A percentile compares a stretch with the other conserved stretches of the same genome.
phyloP scores from a whole-genome alignment of 192 early-diverging fungal species.

The Coemansia pectinata region DNA sequence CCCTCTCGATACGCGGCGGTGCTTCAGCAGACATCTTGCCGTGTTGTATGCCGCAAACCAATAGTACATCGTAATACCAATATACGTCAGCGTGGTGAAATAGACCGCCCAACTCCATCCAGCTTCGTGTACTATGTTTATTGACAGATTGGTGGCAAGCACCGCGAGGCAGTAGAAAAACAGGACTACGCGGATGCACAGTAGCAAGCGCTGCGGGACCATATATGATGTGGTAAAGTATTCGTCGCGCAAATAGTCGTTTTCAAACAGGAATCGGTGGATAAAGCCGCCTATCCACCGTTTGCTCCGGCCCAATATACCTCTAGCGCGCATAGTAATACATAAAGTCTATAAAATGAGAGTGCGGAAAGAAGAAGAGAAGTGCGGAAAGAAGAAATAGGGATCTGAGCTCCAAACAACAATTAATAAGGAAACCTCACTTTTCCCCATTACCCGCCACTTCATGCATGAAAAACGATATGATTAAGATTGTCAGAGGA shows the following conservation, averaged over 20 bases:
- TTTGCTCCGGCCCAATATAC: background rate
- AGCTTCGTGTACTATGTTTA: slow-evolving; percentile 38
- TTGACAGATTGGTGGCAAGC: slow-evolving; percentile 29
- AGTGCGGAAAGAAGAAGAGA: background rate
- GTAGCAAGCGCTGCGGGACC: slow-evolving; percentile 22
- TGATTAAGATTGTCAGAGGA: background rate
- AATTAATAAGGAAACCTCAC: too few species aligned
- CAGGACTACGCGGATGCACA: background rate
- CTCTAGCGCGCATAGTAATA: background rate
- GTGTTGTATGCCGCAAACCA: slow-evolving; percentile 39
- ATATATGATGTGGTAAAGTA: slow-evolving; percentile 42
- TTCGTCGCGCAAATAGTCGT: slow-evolving; percentile 25
- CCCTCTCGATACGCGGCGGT: background rate
- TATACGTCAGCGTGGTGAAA: slow-evolving; percentile 47
- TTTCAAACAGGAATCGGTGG: slow-evolving; percentile 36
- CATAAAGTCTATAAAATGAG: background rate
- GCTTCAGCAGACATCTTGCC: background rate
- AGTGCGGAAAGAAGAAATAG: background rate
- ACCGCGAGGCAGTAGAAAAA: slow-evolving; percentile 42
- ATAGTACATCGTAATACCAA: slow-evolving; percentile 44
- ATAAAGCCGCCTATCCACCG: background rate
- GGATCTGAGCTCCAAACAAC: too few species aligned
- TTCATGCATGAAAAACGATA: background rate
- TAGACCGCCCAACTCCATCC: slow-evolving; percentile 54
- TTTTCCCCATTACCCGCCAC: background rate